Evolutionary conservation across 2,329 filamentous ascomycete species (phyloP), one percentile per base, ranked within the genome.

Genomic region (Diaporthe australafricana): DNA sequence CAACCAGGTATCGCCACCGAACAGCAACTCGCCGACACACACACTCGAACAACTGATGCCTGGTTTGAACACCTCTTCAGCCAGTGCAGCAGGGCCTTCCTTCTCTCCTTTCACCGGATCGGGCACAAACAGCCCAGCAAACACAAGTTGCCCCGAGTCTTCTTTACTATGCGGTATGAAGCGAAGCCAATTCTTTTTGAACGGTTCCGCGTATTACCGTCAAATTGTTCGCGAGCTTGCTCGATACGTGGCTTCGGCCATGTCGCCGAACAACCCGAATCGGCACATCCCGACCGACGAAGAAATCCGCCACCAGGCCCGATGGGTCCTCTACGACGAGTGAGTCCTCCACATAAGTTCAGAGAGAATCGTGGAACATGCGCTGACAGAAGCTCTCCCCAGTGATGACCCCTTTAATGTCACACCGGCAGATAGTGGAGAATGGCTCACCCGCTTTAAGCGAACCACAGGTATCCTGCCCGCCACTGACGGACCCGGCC

Each of bases 361-460:
- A 9, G 27, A 40, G 52, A 9, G 16, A 27, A 45, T 9, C 16
- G 32, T 12, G 16, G 20, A n/a, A 5, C 8, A 32, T 52, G 22
- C 35, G 45, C 60, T 65, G 16, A 65, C 30, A 67, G 2, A 14
- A 5, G 5, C 8, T 20, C 47, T 5, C 30, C 22, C 1, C 55
- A 89, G 88, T 70, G 89, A 91, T 70, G 89, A 91, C 75, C 88
- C 88, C 2, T 91, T 89, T 87, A 91, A 91, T 77, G 87, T 90
- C 75, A 91, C 89, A 0, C 87, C 88, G 0, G 89, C 89, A 38
- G 90, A 91, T 76, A 91, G 91, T 74, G 84, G 83, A 0, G 89
- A 91, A 78, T 92, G 90, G 90, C 83, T 92, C 16, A 83, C 86
- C 70, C 85, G 89, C 55, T 91, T 92, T 81, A 91, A 92, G 79